Evolutionary conservation across 1,284 basidiomycete species (phyloP), one percentile per base, ranked within the genome.

Genomic region (Mycena citricolor): DNA sequence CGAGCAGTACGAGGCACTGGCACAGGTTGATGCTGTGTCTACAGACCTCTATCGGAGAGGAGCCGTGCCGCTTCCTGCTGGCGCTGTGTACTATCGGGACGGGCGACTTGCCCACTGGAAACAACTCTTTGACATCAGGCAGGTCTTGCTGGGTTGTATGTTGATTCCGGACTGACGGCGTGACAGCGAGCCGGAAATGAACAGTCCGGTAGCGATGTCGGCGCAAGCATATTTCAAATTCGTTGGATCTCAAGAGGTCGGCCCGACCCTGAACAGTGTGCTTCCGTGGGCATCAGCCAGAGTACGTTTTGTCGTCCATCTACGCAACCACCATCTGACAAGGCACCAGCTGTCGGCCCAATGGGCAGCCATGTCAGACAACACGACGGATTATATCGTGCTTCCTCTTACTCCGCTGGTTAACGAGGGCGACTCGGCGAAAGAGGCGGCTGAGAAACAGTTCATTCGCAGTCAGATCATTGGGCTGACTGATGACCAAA

Each of bases 41-140:
- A 60, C 73, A 37, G 73, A 75, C 49, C 72, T 71, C 4, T 73
- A 75, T 50, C 74, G 74, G 57, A 60, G 60, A 26, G 72, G 72
- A 8, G 74, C 72, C 48, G 56, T 68, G 13, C 71, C 63, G 0
- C 73, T 72, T 50, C 71, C 73, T 16, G 71, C 71, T 3, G 73
- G 73, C 8, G 67, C 62, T 1, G 48, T 74, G 17, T 66, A 63
- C 48, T 74, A 74, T 44, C 58, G 61, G 5, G 72, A 76, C 44
- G 63, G 62, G 11, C n/a, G n/a, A n/a, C n/a, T n/a, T n/a, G n/a
- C n/a, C n/a, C n/a, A n/a, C n/a, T n/a, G n/a, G n/a, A n/a, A n/a
- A n/a, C n/a, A n/a, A n/a, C n/a, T n/a, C n/a, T n/a, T n/a, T n/a
- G n/a, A n/a, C n/a, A n/a, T n/a, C n/a, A n/a, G n/a, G n/a, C n/a